Evolutionary conservation across 2,329 filamentous ascomycete genomes (phyloP).

Genomic region (Neospermospora avenae): DNA sequence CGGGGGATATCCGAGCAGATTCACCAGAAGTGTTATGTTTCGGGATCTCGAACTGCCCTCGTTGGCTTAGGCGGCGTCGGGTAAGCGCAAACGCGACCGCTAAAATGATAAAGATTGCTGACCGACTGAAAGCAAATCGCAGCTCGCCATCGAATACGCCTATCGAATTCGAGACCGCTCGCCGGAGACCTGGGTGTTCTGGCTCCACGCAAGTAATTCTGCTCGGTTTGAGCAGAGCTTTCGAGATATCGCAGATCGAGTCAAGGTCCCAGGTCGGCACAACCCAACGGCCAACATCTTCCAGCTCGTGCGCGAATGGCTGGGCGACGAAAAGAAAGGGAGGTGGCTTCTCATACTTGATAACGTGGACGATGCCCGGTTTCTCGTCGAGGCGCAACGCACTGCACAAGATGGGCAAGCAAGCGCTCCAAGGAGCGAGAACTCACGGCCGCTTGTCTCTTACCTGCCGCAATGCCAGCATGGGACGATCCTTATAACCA

Average conservation of each 20-base stretch:
- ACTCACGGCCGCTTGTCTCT: constrained; percentile 14
- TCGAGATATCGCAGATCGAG: constrained; percentile 35
- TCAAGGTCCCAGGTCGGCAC: constrained; percentile 33
- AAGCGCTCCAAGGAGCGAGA: constrained; percentile 10
- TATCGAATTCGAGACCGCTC: constrained; percentile 31
- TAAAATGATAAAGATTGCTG: constrained; percentile 11
- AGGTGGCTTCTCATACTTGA: constrained; percentile 39
- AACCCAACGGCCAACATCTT: constrained; percentile 36
- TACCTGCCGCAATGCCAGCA: constrained; percentile 25
- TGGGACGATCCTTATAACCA: constrained; percentile 30
- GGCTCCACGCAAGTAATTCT: constrained; percentile 37
- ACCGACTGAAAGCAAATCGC: constrained; percentile 34
- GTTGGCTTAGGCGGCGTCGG: constrained; percentile 27
- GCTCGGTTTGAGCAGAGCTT: constrained; percentile 37
- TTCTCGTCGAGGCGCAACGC: constrained; percentile 20
- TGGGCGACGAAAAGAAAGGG: constrained; percentile 24
- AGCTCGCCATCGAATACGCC: constrained; percentile 39
- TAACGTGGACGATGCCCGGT: constrained; percentile 36
- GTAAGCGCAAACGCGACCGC: constrained; percentile 15
- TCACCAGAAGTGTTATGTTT: constrained; percentile 26
- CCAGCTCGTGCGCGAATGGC: constrained; percentile 33
- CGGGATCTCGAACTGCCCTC: constrained; percentile 22
- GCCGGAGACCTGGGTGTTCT: constrained; percentile 37
- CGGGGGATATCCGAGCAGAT: constrained; percentile 29
- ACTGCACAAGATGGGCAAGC: constrained; percentile 14